A percentile compares a stretch with the other conserved stretches of the same genome.
Conservation (phyloP, 2,329 filamentous ascomycete genomes). For the Epichloe baconii region DNA sequence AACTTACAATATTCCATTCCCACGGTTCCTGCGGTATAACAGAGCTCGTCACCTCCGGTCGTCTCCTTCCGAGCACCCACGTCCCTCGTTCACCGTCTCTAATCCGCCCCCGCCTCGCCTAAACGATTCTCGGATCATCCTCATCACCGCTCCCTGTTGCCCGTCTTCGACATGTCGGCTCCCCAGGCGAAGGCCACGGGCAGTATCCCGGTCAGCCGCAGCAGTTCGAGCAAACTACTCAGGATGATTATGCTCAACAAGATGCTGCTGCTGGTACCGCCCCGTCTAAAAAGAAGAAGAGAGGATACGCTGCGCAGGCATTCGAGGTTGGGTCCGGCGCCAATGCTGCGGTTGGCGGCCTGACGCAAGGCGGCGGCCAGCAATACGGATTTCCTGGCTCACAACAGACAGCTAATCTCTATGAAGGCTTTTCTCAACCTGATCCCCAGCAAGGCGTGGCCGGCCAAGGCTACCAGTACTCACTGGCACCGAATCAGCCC, state of each 20-base stretch:
- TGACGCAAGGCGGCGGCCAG: conserved; percentile 24
- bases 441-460: conserved; percentile 25
- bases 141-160: conserved; percentile 9
- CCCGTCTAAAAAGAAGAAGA: conserved; percentile 70
- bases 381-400: conserved; percentile 34
- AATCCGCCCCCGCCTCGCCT: conserved; percentile 1
- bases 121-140: conserved; percentile 12
- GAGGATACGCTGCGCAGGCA: conserved; percentile 85
- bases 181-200: conserved; percentile 41
- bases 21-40: conserved; percentile 6
- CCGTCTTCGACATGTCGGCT: conserved; percentile 39
- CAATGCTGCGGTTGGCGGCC: conserved; percentile 52
- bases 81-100: conserved; percentile 1
- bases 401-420: conserved; percentile 30
- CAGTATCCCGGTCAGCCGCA: conserved; percentile 31
- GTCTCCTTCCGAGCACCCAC: not conserved
- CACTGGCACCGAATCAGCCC: conserved; percentile 30
- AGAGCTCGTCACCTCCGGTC: conserved; percentile 1
- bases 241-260: conserved; percentile 19
- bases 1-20: not conserved
- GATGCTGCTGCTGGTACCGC: conserved; percentile 26
- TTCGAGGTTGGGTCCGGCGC: conserved; percentile 85
- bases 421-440: conserved; percentile 46
- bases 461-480: conserved; percentile 28
- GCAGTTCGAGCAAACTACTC: conserved; percentile 26